Evolutionary conservation across 2,329 filamentous ascomycete genomes (phyloP), one percentile per base, ranked within the genome.

Genomic region (Rhynchosporium secalis): DNA sequence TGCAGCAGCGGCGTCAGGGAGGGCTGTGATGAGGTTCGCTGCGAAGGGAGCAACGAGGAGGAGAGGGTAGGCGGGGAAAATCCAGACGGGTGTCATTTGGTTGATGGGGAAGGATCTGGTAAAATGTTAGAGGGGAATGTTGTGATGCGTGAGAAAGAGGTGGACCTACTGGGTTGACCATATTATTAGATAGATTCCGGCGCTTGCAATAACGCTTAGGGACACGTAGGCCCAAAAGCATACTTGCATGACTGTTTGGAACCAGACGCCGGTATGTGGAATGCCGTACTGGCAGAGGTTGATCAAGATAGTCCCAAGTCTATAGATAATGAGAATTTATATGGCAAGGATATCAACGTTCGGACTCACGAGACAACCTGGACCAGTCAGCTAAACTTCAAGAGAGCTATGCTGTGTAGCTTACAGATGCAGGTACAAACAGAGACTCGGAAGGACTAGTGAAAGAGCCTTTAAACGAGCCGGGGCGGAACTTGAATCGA

Each of bases 61-160:
- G 28, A 95, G 80, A 0, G 91, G 90, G 67, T 96, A 96, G 0
- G 89, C 90, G 0, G 91, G 91, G 68, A 95, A 95, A 60, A 94
- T 92, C 91, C 91, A 95, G 20, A 92, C 86, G 0, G 91, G 91
- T 0, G 91, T 95, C 91, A 96, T 95, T 58, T 86, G 86, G 40
- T 90, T 88, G 54, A 95, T 90, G 0, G 91, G 81, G 55, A 81
- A 82, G 31, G 78, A 77, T 75, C 78, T 59, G 8, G 29, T 3
- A 3, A 47, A 13, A 10, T 45, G 48, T 58, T 36, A 64, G 58
- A 36, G 56, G 13, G 12, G 7, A 29, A n/a, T 6, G 10, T 40
- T 20, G 9, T 43, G 10, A 29, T 43, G 31, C 15, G 41, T 20
- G 20, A 20, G 20, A 20, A 20, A 31, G 1, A 26, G 13, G 54